These are phyloP conservation scores for Phytophthora cactorum DNA, from an alignment of 352 stramenopile genomes.

Conservation along the genomic window DNA sequence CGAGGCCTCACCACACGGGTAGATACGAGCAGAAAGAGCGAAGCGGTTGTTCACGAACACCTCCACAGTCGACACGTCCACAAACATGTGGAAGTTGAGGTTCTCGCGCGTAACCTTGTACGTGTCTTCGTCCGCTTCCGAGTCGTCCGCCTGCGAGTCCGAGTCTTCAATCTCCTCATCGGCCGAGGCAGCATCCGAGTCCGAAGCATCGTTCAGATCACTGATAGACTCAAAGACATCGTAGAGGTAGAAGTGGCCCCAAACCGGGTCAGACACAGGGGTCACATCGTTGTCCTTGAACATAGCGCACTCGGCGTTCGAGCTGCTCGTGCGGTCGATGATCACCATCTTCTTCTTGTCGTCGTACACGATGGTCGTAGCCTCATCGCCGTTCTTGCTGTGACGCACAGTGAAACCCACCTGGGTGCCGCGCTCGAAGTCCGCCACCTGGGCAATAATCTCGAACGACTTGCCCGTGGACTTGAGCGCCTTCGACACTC, in stretches of 20 bases:
- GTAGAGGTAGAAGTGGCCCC: conserved; percentile 70
- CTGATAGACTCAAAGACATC: conserved; percentile 36
- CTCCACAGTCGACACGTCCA: conserved; percentile 71
- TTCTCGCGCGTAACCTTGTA: conserved; percentile 52
- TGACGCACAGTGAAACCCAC: conserved; percentile 69
- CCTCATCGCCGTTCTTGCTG: conserved; percentile 49
- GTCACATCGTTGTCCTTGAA: conserved; percentile 45
- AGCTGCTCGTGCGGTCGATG: conserved; percentile 61
- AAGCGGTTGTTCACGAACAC: conserved; percentile 81
- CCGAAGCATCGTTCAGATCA: conserved; percentile 2
- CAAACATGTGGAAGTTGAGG: conserved; percentile 66
- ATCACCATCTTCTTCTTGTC: conserved; percentile 61
- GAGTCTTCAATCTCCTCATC: not conserved
- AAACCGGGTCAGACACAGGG: conserved; percentile 39
- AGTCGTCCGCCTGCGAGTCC: conserved; percentile 6
- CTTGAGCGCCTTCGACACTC: conserved; percentile 41
- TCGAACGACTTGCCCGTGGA: conserved; percentile 61
- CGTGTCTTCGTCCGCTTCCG: conserved; percentile 23
- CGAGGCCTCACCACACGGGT: conserved; percentile 60
- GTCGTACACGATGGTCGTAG: conserved; percentile 69
- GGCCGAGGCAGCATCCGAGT: conserved; percentile 19
- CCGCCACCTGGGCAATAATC: conserved; percentile 48
- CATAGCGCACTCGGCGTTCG: conserved; percentile 49
- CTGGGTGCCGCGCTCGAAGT: conserved; percentile 48
- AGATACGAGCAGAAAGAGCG: conserved; percentile 68